Conservation (phyloP, 805 yeast genomes). For the Blastobotrys terrestris region DNA sequence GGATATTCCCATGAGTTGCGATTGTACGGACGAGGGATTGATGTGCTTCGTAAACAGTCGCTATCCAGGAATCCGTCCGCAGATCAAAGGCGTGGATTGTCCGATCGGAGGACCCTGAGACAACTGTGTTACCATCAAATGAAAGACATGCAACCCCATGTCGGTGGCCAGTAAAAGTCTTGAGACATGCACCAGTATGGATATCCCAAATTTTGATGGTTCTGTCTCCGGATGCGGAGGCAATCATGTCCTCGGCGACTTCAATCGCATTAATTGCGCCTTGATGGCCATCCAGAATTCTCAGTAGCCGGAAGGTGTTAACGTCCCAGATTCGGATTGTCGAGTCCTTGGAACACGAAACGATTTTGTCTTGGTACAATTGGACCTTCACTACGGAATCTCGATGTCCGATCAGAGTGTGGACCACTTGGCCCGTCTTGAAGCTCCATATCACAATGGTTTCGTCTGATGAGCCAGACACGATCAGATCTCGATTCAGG, state of each 20-base stretch:
- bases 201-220: constrained; percentile 33
- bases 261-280: constrained; percentile 35
- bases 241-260: constrained; percentile 22
- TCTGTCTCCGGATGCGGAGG: constrained; percentile 34
- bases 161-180: constrained; percentile 15
- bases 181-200: constrained; percentile 19
- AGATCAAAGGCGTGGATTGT: constrained; percentile 29
- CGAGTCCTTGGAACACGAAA: constrained; percentile 32
- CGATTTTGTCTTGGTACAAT: constrained; percentile 22
- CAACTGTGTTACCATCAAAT: constrained; percentile 24
- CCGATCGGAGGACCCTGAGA: constrained; percentile 32
- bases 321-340: constrained; percentile 27
- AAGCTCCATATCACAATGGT: constrained; percentile 30
- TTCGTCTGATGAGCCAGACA: constrained; percentile 32
- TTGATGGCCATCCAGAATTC: constrained; percentile 23
- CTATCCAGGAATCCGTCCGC: constrained; percentile 18
- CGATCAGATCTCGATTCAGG: constrained; percentile 24
- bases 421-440: constrained; percentile 1
- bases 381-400: constrained; percentile 27
- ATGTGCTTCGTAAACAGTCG: constrained; percentile 14
- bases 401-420: constrained; percentile 16
- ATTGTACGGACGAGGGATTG: constrained; percentile 1
- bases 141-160: constrained; percentile 25
- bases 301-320: background rate
- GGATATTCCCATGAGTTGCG: constrained; percentile 23